Evolutionary conservation across 768 basidiomycete species (phyloP).

Genomic region (Russula sp.): DNA sequence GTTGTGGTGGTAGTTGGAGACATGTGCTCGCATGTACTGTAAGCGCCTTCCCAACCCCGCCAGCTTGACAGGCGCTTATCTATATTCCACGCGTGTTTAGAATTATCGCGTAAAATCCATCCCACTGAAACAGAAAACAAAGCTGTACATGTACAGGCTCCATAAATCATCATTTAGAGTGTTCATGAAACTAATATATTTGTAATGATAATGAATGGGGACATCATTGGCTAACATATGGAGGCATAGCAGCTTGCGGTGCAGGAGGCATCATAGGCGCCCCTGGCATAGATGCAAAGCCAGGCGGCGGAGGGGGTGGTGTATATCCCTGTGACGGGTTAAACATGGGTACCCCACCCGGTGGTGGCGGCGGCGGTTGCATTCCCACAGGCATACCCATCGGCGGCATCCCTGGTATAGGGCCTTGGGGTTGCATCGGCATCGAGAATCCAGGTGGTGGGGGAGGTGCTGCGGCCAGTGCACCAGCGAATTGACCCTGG

Average conservation of each 20-base stretch:
- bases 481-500: conserved; percentile 93
- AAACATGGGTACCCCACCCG: conserved; percentile 48
- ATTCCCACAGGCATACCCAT: conserved; percentile 22
- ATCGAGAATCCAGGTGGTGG: conserved; percentile 81
- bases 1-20: not conserved
- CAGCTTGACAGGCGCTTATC: not conserved
- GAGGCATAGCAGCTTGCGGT: conserved; percentile 32
- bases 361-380: conserved; percentile 24
- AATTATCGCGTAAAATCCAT: not conserved
- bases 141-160: not conserved
- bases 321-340: conserved; percentile 47
- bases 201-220: conserved; percentile 8
- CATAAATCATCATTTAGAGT: not conserved
- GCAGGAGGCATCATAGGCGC: conserved; percentile 42
- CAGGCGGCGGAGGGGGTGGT: conserved; percentile 63
- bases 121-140: not conserved
- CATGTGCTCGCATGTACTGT: not conserved
- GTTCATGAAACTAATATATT: conserved; percentile 3
- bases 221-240: conserved; percentile 23
- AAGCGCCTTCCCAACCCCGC: not conserved
- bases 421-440: conserved; percentile 41
- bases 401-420: conserved; percentile 42
- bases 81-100: not conserved
- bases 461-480: conserved; percentile 61
- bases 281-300: conserved; percentile 49